Conservation (phyloP, 2,329 filamentous ascomycete genomes). For the Cladosporium sp. region DNA sequence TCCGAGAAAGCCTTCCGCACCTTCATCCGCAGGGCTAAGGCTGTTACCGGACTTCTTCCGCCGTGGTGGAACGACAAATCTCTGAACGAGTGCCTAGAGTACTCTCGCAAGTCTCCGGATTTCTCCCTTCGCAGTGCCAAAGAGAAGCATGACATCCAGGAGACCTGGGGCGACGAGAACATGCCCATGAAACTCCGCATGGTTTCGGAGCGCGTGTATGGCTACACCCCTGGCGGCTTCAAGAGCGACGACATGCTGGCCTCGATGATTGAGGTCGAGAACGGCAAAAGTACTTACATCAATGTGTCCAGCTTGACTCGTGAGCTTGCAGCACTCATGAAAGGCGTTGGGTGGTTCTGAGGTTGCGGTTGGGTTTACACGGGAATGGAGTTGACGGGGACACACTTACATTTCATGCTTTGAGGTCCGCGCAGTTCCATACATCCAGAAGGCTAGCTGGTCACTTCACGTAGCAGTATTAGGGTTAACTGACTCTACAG, state of each 20-base stretch:
- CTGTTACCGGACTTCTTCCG: constrained; percentile 20
- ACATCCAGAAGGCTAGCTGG: not conserved
- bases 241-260: not conserved
- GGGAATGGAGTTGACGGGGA: not conserved
- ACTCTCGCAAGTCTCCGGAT: not conserved
- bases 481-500: no score
- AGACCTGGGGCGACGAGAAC: constrained; percentile 17
- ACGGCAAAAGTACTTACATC: not conserved
- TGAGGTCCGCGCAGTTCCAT: not conserved
- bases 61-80: constrained; percentile 24
- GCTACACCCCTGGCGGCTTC: not conserved
- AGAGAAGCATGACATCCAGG: constrained; percentile 22
- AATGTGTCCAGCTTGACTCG: not conserved
- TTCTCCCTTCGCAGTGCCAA: constrained; percentile 15
- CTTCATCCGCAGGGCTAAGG: constrained; percentile 21
- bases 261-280: not conserved
- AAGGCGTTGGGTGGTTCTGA: not conserved
- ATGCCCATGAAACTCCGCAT: constrained; percentile 16
- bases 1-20: constrained; percentile 21
- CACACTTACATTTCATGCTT: not conserved
- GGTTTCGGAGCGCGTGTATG: not conserved
- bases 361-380: not conserved
- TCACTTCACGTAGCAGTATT: no score
- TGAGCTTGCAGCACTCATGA: not conserved
- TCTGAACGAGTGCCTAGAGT: constrained; percentile 20